These are phyloP conservation scores for Sporodiniella umbellata DNA, from an alignment of 371 early-diverging fungal species.

Conservation along the genomic window DNA sequence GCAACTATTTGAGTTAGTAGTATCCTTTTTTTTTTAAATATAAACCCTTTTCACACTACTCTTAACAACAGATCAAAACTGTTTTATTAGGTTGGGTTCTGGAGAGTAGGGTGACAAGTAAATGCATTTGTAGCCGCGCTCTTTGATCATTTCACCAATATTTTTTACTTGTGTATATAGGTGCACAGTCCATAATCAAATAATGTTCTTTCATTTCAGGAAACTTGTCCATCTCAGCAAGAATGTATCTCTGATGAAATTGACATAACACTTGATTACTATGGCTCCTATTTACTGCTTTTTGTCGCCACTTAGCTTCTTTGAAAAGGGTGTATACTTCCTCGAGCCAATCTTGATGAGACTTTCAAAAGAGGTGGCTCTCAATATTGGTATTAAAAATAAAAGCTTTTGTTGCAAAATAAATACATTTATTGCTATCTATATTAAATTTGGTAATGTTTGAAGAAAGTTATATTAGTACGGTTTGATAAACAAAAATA, in stretches of 20 bases:
- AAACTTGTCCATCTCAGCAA: conserved; percentile 17
- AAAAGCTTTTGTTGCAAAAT: not conserved
- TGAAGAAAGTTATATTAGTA: conserved; percentile 4
- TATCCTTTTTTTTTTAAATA: conserved; percentile 17
- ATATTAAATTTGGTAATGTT: conserved; percentile 5
- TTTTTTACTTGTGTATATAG: conserved; percentile 13
- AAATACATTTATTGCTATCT: not conserved
- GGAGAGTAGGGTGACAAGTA: conserved; percentile 23
- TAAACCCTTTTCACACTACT: conserved; percentile 10
- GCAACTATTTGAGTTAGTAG: conserved; percentile 15
- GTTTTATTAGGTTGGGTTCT: conserved; percentile 23
- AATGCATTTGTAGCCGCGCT: conserved; percentile 10
- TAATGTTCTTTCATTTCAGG: conserved; percentile 19
- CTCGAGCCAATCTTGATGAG: conserved; percentile 12
- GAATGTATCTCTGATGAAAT: conserved; percentile 13
- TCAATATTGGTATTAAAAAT: conserved; percentile 5
- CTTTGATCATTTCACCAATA: conserved; percentile 8
- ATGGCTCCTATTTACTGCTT: conserved; percentile 15
- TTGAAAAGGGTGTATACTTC: conserved; percentile 10
- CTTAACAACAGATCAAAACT: conserved; percentile 19
- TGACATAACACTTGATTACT: conserved; percentile 10
- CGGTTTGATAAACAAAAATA: conserved; percentile 2
- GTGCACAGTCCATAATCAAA: conserved; percentile 20
- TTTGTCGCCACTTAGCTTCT: conserved; percentile 10
- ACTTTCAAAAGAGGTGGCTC: conserved; percentile 6